Conservation (phyloP, 148 eudicot species). For the Cornus controversa region DNA sequence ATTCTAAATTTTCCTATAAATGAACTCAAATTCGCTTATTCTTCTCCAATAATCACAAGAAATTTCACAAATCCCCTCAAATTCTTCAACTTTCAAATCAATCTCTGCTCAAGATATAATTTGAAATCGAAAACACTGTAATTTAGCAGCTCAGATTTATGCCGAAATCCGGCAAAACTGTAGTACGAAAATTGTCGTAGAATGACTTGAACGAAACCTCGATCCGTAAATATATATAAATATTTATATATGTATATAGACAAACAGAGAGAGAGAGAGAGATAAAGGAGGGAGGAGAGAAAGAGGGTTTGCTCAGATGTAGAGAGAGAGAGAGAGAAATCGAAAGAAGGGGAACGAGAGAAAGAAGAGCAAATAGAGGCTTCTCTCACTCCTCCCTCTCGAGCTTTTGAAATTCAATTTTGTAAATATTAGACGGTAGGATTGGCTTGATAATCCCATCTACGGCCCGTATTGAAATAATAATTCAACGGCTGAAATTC, state of each 20-base stretch:
- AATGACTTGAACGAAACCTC: slow-evolving; percentile 5
- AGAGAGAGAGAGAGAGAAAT: slow-evolving; percentile 19
- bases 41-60: background rate
- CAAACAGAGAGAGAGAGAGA: background rate
- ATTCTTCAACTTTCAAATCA: slow-evolving; percentile 6
- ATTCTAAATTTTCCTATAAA: slow-evolving; percentile 5
- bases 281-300: background rate
- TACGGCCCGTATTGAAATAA: slow-evolving; percentile 11
- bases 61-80: background rate
- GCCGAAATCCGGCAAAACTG: background rate
- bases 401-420: slow-evolving; percentile 57
- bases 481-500: slow-evolving; percentile 35
- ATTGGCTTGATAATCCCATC: slow-evolving; percentile 30
- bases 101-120: background rate
- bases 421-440: slow-evolving; percentile 39
- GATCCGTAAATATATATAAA: background rate
- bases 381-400: slow-evolving; percentile 33
- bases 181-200: background rate
- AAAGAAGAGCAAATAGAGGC: slow-evolving; percentile 7
- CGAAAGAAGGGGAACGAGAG: background rate
- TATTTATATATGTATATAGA: background rate
- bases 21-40: slow-evolving; percentile 17
- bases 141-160: background rate
- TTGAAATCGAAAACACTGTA: background rate
- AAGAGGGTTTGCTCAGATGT: background rate